Evolutionary conservation across 768 basidiomycete species (phyloP).

Genomic region (Baorangia bicolor): DNA sequence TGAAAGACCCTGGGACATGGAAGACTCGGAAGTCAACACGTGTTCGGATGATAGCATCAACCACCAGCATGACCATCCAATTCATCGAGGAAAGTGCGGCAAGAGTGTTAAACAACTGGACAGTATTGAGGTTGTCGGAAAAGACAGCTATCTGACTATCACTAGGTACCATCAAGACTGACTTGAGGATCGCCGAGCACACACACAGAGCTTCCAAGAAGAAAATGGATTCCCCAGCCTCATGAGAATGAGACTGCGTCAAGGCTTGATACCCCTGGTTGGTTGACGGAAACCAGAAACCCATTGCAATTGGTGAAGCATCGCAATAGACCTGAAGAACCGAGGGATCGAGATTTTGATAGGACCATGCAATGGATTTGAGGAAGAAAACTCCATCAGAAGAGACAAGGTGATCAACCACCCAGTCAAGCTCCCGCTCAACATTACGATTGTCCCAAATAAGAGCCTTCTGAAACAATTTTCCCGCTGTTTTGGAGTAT

Average conservation of each 20-base stretch:
- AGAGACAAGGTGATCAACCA: fast-evolving
- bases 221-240: background rate
- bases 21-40: conserved; percentile 23
- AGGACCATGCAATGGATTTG: background rate
- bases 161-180: fast-evolving
- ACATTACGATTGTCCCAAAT: conserved; percentile 11
- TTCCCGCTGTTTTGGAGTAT: conserved; percentile 37
- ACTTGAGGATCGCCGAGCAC: background rate
- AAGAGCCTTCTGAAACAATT: background rate
- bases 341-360: background rate
- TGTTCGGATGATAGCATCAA: conserved; percentile 5
- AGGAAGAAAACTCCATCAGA: background rate
- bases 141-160: conserved; percentile 4
- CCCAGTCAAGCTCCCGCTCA: conserved; percentile 26
- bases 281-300: conserved; percentile 25
- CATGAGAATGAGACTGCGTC: conserved; percentile 16
- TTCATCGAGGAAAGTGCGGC: conserved; percentile 13
- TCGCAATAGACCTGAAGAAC: conserved; percentile 18
- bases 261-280: background rate
- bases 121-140: conserved; percentile 35
- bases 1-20: conserved; percentile 24
- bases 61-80: conserved; percentile 10
- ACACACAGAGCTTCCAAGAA: background rate
- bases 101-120: conserved; percentile 34
- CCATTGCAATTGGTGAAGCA: conserved; percentile 23